Percentiles rank a stretch among this genome's conserved stretches.
Evolutionary conservation across 306 rosid genomes (phyloP).

Genomic region (Lotus japonicus): DNA sequence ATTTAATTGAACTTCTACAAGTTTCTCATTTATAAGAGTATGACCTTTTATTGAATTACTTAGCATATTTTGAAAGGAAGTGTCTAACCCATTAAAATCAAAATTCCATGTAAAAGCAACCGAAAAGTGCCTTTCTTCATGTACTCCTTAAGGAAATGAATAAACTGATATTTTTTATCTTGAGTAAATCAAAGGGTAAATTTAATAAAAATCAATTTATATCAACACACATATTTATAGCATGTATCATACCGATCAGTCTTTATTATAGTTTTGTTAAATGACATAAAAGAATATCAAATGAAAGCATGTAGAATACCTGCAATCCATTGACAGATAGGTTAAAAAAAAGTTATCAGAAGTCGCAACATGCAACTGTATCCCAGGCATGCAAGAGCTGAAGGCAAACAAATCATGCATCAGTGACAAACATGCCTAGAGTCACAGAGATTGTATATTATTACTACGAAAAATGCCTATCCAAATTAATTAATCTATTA

Average conservation of each 20-base stretch:
- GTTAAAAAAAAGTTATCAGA: too few species aligned
- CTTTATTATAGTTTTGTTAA: too few species aligned
- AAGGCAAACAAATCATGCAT: not conserved
- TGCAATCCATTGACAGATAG: too few species aligned
- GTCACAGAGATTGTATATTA: not conserved
- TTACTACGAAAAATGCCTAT: not conserved
- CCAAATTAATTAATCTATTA: not conserved
- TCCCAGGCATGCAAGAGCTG: not conserved
- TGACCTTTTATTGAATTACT: not conserved
- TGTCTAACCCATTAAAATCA: not conserved
- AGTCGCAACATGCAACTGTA: too few species aligned
- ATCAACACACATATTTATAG: not conserved
- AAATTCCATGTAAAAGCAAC: not conserved
- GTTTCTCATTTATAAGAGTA: not conserved
- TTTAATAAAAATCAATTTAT: not conserved
- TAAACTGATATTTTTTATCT: not conserved
- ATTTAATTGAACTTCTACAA: not conserved
- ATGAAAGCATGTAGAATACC: not conserved
- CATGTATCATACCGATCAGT: too few species aligned
- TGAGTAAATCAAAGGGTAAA: not conserved
- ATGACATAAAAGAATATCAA: not conserved
- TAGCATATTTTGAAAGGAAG: not conserved
- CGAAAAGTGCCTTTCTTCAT: slow-evolving; percentile 23
- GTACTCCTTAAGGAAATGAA: not conserved
- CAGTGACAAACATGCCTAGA: not conserved